Evolutionary conservation across 139 green algal species (phyloP).

Genomic region (Picochlorum sp.): DNA sequence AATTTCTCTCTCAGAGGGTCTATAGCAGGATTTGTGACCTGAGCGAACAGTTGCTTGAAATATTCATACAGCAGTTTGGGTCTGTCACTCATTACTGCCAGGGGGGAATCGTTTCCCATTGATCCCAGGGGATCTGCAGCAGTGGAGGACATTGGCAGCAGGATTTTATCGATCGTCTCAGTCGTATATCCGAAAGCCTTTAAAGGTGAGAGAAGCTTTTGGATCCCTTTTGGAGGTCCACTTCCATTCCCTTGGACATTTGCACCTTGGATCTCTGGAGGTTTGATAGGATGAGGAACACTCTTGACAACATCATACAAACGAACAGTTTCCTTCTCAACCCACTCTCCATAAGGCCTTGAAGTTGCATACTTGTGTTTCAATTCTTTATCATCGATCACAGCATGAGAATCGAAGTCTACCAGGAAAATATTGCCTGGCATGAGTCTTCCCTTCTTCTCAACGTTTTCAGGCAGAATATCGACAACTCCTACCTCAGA

Average conservation of each 20-base stretch:
- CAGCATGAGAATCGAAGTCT: conserved; percentile 80
- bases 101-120: conserved; percentile 92
- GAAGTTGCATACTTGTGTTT: conserved; percentile 56
- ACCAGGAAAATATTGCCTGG: conserved; percentile 96
- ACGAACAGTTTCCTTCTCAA: conserved; percentile 58
- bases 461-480: conserved; percentile 66
- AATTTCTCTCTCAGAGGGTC: conserved; percentile 92
- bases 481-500: conserved; percentile 90
- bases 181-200: conserved; percentile 71
- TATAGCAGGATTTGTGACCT: conserved; percentile 96
- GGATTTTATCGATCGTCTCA: conserved; percentile 84
- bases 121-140: conserved; percentile 83
- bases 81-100: conserved; percentile 70
- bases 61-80: conserved; percentile 86
- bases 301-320: conserved; percentile 50
- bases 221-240: conserved; percentile 10
- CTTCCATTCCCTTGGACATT: conserved; percentile 10
- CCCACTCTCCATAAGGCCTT: conserved; percentile 80
- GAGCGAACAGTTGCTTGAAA: conserved; percentile 96
- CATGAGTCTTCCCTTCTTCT: conserved; percentile 85
- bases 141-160: conserved; percentile 77
- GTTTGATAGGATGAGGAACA: conserved; percentile 14
- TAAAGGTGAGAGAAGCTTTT: conserved; percentile 26
- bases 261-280: conserved; percentile 31
- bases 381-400: conserved; percentile 71